Percentiles rank a stretch among this genome's conserved stretches.
Conservation (phyloP, 2,329 filamentous ascomycete genomes). For the Botrytis pseudocinerea region DNA sequence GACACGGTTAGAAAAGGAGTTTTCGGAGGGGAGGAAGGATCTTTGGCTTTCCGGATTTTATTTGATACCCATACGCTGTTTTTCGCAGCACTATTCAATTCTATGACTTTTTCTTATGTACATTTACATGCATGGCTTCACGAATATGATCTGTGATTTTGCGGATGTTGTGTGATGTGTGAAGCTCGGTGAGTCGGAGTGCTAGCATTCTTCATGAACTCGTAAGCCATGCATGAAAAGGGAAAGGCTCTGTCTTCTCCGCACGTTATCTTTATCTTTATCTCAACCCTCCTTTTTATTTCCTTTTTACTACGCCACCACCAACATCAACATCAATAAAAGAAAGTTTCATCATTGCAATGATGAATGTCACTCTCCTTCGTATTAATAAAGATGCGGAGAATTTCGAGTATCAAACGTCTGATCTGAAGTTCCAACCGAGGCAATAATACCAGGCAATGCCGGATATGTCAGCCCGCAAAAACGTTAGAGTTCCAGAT, state of each 20-base stretch:
- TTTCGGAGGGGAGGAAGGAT: neutral
- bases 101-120: neutral
- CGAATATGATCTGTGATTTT: neutral
- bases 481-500: neutral
- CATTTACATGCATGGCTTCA: neutral
- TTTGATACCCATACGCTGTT: slow-evolving; percentile 23
- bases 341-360: neutral
- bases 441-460: neutral
- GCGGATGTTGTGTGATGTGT: neutral
- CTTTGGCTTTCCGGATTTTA: slow-evolving; percentile 15
- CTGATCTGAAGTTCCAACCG: neutral
- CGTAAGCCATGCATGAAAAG: neutral
- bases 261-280: neutral
- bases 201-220: neutral
- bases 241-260: neutral
- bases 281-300: neutral
- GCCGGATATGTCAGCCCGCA: neutral
- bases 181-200: neutral
- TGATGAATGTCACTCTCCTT: neutral
- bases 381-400: neutral
- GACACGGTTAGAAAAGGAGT: slow-evolving; percentile 13
- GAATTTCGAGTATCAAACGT: neutral
- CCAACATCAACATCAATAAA: neutral
- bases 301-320: neutral
- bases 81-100: slow-evolving; percentile 11